These are phyloP conservation scores for Fomitopsis pulvina DNA, from an alignment of 768 basidiomycete species.

Conservation along the genomic window DNA sequence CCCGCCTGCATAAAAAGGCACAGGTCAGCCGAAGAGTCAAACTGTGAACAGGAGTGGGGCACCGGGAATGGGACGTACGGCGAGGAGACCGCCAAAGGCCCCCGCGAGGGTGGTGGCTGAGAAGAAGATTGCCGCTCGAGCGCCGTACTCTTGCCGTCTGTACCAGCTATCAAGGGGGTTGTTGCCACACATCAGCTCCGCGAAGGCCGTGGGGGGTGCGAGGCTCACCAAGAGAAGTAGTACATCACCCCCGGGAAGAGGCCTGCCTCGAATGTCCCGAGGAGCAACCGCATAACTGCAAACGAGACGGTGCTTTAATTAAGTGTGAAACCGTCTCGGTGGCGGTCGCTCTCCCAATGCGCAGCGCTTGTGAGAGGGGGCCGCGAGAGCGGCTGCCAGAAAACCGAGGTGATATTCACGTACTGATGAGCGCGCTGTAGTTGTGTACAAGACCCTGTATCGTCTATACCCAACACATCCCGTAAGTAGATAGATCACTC, in stretches of 20 bases:
- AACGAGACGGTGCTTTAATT: not conserved
- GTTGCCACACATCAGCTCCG: not conserved
- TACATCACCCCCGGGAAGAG: conserved; percentile 50
- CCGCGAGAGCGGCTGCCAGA: too few relatives aligned
- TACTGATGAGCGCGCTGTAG: conserved; percentile 62
- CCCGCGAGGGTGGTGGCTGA: conserved; percentile 69
- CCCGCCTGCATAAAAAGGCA: conserved; percentile 31
- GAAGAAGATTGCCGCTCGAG: conserved; percentile 41
- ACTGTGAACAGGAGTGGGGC: not conserved
- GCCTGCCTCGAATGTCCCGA: conserved; percentile 69
- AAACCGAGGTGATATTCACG: too few relatives aligned
- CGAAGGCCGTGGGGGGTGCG: not conserved
- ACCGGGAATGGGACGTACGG: conserved; percentile 31
- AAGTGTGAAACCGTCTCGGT: too few relatives aligned
- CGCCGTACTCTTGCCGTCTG: conserved; percentile 70
- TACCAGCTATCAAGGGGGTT: conserved; percentile 43
- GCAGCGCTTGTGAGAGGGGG: too few relatives aligned
- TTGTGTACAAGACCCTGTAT: conserved; percentile 66
- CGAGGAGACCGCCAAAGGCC: conserved; percentile 74
- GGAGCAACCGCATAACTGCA: conserved; percentile 61
- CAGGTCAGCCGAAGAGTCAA: not conserved
- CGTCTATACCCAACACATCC: conserved; percentile 42
- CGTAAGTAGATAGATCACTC: not conserved
- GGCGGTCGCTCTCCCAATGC: too few relatives aligned
- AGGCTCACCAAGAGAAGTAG: conserved; percentile 61